A percentile compares a stretch with the other conserved stretches of the same genome.
These are phyloP conservation scores for Sporothrix brunneoviolacea DNA, from an alignment of 2,329 filamentous ascomycete genomes.

Conservation along the genomic window DNA sequence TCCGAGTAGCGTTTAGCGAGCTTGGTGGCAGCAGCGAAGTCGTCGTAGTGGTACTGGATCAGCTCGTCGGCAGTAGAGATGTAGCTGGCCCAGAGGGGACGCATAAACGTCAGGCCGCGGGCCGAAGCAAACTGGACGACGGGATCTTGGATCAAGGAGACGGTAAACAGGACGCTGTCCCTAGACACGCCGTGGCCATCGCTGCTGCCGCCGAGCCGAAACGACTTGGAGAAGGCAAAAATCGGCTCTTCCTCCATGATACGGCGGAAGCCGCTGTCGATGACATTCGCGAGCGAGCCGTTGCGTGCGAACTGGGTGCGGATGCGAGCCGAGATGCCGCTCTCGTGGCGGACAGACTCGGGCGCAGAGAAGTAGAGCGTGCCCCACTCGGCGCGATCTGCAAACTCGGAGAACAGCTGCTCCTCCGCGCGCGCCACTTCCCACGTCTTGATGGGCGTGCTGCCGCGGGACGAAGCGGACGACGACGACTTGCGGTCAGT, in stretches of 20 bases:
- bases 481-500: conserved; percentile 27
- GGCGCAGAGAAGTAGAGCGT: conserved; percentile 71
- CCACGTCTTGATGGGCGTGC: conserved; percentile 54
- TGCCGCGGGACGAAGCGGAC: background rate
- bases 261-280: conserved; percentile 43
- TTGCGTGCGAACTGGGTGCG: conserved; percentile 63
- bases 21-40: conserved; percentile 55
- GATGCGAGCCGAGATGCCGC: conserved; percentile 59
- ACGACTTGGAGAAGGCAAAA: conserved; percentile 67
- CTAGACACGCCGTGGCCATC: conserved; percentile 27
- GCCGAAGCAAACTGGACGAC: conserved; percentile 73
- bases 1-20: conserved; percentile 65
- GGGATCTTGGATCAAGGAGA: conserved; percentile 69
- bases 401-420: conserved; percentile 65
- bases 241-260: conserved; percentile 75
- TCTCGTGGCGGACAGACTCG: conserved; percentile 59
- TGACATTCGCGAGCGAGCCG: conserved; percentile 57
- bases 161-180: conserved; percentile 62
- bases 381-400: conserved; percentile 78
- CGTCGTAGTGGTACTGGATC: conserved; percentile 66
- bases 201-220: conserved; percentile 34
- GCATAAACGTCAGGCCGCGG: conserved; percentile 69
- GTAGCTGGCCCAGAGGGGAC: conserved; percentile 71
- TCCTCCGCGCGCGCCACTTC: conserved; percentile 53
- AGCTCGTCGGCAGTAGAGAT: conserved; percentile 56